These are phyloP conservation scores for Oldenlandia corymbosa DNA, from an alignment of 257 asterid genomes.

Conservation along the genomic window DNA sequence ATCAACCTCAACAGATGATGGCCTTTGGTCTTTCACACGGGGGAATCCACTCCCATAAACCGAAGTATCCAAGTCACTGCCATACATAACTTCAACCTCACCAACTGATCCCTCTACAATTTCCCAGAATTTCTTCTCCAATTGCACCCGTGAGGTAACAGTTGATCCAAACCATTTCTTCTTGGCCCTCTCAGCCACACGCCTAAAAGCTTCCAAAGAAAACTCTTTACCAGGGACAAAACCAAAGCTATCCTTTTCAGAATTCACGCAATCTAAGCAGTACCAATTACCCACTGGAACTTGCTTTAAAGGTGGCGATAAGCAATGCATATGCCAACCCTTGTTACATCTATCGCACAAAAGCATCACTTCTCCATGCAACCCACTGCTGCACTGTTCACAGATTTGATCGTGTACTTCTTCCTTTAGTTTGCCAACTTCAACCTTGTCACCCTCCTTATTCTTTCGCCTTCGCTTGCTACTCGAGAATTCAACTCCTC, in stretches of 20 bases:
- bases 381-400: conserved; percentile 88
- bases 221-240: conserved; percentile 80
- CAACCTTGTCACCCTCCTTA: conserved; percentile 57
- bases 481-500: conserved; percentile 42
- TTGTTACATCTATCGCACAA: conserved; percentile 91
- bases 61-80: conserved; percentile 92
- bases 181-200: conserved; percentile 81
- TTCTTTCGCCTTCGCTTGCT: conserved; percentile 72
- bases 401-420: conserved; percentile 70
- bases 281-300: conserved; percentile 96
- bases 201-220: conserved; percentile 75
- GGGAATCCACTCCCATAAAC: conserved; percentile 93
- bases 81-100: conserved; percentile 90
- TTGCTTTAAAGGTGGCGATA: conserved; percentile 78
- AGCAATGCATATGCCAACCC: conserved; percentile 93
- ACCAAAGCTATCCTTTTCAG: conserved; percentile 86
- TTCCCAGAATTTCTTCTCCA: conserved; percentile 95
- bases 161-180: conserved; percentile 84
- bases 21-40: conserved; percentile 44
- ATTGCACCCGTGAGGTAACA: conserved; percentile 53
- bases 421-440: conserved; percentile 37
- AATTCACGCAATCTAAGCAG: conserved; percentile 84
- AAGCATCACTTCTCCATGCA: conserved; percentile 96
- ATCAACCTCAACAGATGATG: conserved; percentile 46
- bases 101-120: conserved; percentile 90